Percentiles rank a stretch among this genome's conserved stretches.
Evolutionary conservation across 2,329 filamentous ascomycete genomes (phyloP).

Genomic region (Xylaria multiplex): DNA sequence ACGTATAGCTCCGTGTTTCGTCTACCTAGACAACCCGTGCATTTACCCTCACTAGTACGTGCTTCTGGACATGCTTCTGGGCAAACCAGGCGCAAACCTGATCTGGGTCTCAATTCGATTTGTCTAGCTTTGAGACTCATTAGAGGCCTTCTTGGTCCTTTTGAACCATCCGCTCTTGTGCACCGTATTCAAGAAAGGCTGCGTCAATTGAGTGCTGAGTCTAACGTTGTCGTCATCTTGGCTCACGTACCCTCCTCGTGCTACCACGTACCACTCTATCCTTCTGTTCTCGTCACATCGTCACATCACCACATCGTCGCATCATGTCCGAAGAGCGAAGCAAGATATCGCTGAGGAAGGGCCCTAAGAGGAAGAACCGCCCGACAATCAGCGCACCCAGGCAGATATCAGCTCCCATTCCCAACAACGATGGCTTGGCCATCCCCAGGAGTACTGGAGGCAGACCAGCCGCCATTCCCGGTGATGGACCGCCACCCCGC

Average conservation of each 20-base stretch:
- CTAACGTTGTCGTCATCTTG: conserved; percentile 5
- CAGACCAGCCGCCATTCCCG: conserved; percentile 45
- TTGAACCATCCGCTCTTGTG: not conserved
- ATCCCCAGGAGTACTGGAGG: conserved; percentile 51
- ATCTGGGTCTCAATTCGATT: not conserved
- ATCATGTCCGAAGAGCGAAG: conserved; percentile 70
- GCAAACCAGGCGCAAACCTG: too few species aligned
- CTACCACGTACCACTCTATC: conserved; percentile 3
- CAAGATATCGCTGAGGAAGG: conserved; percentile 71
- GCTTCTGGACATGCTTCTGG: too few species aligned
- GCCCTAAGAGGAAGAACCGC: conserved; percentile 68
- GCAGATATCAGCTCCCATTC: conserved; percentile 70
- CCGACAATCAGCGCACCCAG: conserved; percentile 70
- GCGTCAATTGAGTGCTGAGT: conserved; percentile 10
- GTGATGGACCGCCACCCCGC: conserved; percentile 45
- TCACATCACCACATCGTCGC: conserved; percentile 7
- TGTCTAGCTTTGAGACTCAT: not conserved
- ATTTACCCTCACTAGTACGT: too few species aligned
- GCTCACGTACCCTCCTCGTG: conserved; percentile 3
- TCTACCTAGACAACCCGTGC: not conserved
- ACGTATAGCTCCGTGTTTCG: conserved; percentile 18
- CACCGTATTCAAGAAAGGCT: not conserved
- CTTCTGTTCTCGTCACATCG: not conserved
- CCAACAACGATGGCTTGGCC: conserved; percentile 61
- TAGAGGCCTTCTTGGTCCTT: not conserved